phyloP scores from a whole-genome alignment of 2,329 filamentous ascomycete species.

The Pyrenophora graminea region DNA sequence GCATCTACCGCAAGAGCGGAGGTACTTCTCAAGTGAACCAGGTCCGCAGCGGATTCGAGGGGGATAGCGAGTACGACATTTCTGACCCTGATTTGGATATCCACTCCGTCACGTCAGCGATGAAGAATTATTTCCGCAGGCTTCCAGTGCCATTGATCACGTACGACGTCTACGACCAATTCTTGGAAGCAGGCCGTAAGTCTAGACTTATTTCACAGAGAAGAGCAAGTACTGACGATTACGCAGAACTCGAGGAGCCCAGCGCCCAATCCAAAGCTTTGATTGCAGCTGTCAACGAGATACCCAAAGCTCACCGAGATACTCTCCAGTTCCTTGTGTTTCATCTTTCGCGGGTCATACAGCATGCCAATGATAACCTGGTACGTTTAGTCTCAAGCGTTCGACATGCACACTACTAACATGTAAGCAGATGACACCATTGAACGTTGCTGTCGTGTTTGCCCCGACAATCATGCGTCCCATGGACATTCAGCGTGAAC shows the following conservation, averaged over 20 bases:
- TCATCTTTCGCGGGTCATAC: slow-evolving; percentile 85
- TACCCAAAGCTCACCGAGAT: slow-evolving; percentile 83
- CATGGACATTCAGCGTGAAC: slow-evolving; percentile 84
- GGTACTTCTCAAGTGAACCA: slow-evolving; percentile 87
- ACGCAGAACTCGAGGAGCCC: slow-evolving; percentile 65
- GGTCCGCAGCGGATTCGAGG: slow-evolving; percentile 91
- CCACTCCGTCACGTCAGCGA: slow-evolving; percentile 88
- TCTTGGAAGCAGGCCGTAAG: slow-evolving; percentile 80
- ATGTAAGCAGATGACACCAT: slow-evolving; percentile 77
- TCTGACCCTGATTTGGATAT: slow-evolving; percentile 94
- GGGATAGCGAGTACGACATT: slow-evolving; percentile 83
- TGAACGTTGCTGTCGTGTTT: slow-evolving; percentile 96
- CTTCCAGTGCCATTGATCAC: slow-evolving; percentile 87
- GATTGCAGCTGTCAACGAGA: slow-evolving; percentile 71
- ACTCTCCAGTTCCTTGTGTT: slow-evolving; percentile 93
- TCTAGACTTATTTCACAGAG: slow-evolving; percentile 10
- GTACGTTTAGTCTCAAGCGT: slow-evolving; percentile 55
- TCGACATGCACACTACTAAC: slow-evolving; percentile 17
- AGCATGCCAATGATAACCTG: slow-evolving; percentile 81
- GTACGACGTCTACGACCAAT: slow-evolving; percentile 86
- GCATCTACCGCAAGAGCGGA: slow-evolving; percentile 96
- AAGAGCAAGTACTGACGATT: slow-evolving; percentile 7
- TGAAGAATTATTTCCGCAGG: slow-evolving; percentile 98
- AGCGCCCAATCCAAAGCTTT: slow-evolving; percentile 59
- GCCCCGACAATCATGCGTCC: slow-evolving; percentile 97